These are phyloP conservation scores for Ogataea glucozyma DNA, from an alignment of 805 yeast genomes.

Conservation along the genomic window DNA sequence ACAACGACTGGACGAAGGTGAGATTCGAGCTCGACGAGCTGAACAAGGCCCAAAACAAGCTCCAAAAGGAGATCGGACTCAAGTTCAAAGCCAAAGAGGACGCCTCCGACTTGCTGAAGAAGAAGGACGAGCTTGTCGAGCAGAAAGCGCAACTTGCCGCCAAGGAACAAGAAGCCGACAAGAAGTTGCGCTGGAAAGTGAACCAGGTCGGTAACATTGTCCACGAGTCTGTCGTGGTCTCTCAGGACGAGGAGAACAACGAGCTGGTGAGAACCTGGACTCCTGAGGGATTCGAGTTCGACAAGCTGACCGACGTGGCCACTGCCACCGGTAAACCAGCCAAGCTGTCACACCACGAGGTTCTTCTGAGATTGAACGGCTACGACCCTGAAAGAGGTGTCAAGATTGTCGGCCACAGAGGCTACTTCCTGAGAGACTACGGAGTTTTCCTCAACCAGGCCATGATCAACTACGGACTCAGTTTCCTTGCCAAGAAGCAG, in stretches of 20 bases:
- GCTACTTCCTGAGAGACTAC: conserved; percentile 89
- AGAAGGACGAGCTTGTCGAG: conserved; percentile 73
- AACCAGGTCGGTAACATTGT: conserved; percentile 92
- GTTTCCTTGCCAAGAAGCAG: conserved; percentile 69
- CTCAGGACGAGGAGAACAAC: conserved; percentile 88
- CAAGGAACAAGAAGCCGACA: conserved; percentile 79
- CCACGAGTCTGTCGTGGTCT: conserved; percentile 85
- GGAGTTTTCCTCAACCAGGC: conserved; percentile 99
- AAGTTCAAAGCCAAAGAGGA: conserved; percentile 95
- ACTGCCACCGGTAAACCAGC: conserved; percentile 79
- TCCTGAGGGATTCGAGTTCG: conserved; percentile 60
- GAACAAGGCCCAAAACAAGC: conserved; percentile 83
- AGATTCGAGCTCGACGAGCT: conserved; percentile 88
- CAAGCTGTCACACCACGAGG: conserved; percentile 90
- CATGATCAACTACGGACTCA: conserved; percentile 91
- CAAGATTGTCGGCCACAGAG: conserved; percentile 97
- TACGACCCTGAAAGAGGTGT: conserved; percentile 99
- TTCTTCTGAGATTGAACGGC: conserved; percentile 90
- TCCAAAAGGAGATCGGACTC: conserved; percentile 91
- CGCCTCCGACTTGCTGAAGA: conserved; percentile 75
- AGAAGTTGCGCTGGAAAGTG: conserved; percentile 73
- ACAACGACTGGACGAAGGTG: conserved; percentile 88
- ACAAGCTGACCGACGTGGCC: conserved; percentile 61
- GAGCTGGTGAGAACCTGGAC: conserved; percentile 85
- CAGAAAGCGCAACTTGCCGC: conserved; percentile 67